These are phyloP conservation scores for Cyberlindnera amylophila DNA, from an alignment of 805 yeast species.

Conservation along the genomic window DNA sequence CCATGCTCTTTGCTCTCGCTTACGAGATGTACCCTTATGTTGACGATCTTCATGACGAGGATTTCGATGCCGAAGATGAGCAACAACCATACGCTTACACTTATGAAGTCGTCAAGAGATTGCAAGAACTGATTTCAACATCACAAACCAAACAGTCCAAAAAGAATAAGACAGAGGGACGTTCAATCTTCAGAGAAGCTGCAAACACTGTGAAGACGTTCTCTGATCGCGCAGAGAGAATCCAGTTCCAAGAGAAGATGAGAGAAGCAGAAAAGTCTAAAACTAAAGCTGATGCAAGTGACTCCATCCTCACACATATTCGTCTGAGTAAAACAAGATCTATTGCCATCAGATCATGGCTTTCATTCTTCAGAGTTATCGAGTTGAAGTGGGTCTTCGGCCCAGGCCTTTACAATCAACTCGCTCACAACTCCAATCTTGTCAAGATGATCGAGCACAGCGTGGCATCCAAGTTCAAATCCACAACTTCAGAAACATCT, in stretches of 20 bases:
- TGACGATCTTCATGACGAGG: constrained; percentile 40
- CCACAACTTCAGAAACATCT: constrained; percentile 7
- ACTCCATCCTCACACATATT: constrained; percentile 22
- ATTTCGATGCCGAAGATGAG: constrained; percentile 40
- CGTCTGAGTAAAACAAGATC: constrained; percentile 27
- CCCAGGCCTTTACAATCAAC: constrained; percentile 25
- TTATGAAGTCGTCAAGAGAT: constrained; percentile 39
- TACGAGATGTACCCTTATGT: constrained; percentile 29
- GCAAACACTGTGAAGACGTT: constrained; percentile 43
- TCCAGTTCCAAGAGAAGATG: constrained; percentile 19
- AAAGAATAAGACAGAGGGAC: constrained; percentile 56
- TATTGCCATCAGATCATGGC: constrained; percentile 28
- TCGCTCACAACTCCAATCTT: constrained; percentile 23
- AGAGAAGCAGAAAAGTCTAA: constrained; percentile 22
- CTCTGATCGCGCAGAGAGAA: constrained; percentile 31
- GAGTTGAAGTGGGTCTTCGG: constrained; percentile 27
- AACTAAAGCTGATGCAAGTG: constrained; percentile 13
- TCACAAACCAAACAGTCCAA: constrained; percentile 58
- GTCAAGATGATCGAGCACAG: constrained; percentile 21
- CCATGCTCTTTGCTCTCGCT: constrained; percentile 25
- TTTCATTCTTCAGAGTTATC: constrained; percentile 27
- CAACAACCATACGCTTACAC: constrained; percentile 52
- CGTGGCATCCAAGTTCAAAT: constrained; percentile 12
- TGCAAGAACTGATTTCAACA: constrained; percentile 43
- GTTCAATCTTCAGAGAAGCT: constrained; percentile 59